phyloP scores from a whole-genome alignment of 2,329 filamentous ascomycete species.

The Cordyceps militaris region DNA sequence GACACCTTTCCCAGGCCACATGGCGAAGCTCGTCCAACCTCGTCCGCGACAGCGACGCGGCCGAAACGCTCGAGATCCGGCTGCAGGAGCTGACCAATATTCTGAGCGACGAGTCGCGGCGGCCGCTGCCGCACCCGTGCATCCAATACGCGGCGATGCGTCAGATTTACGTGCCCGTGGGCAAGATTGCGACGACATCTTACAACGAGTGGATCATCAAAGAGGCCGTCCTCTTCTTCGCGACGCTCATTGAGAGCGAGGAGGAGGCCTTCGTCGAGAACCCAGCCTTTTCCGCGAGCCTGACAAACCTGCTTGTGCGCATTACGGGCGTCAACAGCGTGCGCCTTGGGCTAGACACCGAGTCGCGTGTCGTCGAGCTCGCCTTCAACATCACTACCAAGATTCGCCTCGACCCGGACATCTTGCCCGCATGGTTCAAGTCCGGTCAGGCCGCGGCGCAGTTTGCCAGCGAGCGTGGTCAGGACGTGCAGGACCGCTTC shows the following conservation, averaged over 20 bases:
- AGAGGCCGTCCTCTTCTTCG: constrained; percentile 79
- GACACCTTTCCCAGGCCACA: constrained; percentile 33
- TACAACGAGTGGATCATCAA: constrained; percentile 81
- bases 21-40: constrained; percentile 58
- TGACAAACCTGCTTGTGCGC: constrained; percentile 78
- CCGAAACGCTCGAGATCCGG: constrained; percentile 54
- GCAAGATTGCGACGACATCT: constrained; percentile 79
- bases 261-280: constrained; percentile 92
- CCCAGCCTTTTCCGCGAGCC: constrained; percentile 72
- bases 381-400: constrained; percentile 96
- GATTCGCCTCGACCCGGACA: constrained; percentile 80
- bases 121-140: constrained; percentile 84
- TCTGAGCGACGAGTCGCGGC: constrained; percentile 81
- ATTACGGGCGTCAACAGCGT: constrained; percentile 69
- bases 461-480: constrained; percentile 29
- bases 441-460: constrained; percentile 35
- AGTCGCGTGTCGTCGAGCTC: constrained; percentile 83
- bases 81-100: constrained; percentile 62
- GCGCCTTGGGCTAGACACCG: constrained; percentile 70
- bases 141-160: constrained; percentile 79
- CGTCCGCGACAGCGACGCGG: constrained; percentile 51
- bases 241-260: constrained; percentile 89
- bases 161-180: constrained; percentile 83
- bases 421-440: constrained; percentile 88
- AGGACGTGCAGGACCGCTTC: constrained; percentile 67